Evolutionary conservation across 2,329 filamentous ascomycete genomes (phyloP).

Genomic region (Colletotrichum liriopes): DNA sequence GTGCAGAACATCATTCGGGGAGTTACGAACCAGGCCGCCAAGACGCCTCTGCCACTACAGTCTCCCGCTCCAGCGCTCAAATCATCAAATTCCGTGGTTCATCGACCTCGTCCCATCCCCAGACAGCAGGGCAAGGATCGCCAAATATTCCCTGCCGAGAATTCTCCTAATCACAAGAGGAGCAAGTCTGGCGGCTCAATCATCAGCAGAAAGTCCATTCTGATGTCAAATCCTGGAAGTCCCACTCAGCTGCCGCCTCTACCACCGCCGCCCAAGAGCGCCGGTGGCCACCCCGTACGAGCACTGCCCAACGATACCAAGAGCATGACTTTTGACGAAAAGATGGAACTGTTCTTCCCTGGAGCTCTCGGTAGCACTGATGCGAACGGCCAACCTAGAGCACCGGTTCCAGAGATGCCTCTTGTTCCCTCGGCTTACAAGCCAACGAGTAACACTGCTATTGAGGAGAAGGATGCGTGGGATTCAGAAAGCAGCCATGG

Average conservation of each 20-base stretch:
- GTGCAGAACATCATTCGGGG: slow-evolving; percentile 66
- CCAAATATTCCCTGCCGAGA: slow-evolving; percentile 63
- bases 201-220: slow-evolving; percentile 61
- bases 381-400: not conserved
- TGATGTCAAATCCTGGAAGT: slow-evolving; percentile 61
- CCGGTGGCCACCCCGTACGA: slow-evolving; percentile 52
- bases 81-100: slow-evolving; percentile 61
- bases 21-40: slow-evolving; percentile 53
- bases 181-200: slow-evolving; percentile 67
- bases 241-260: slow-evolving; percentile 68
- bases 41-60: slow-evolving; percentile 34
- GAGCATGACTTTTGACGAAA: slow-evolving; percentile 73
- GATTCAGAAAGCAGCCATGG: slow-evolving; percentile 31
- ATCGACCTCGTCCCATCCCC: slow-evolving; percentile 71
- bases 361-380: slow-evolving; percentile 46
- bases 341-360: slow-evolving; percentile 68
- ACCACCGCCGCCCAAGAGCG: slow-evolving; percentile 63
- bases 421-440: slow-evolving; percentile 53
- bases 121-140: slow-evolving; percentile 63
- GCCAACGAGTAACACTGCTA: slow-evolving; percentile 40
- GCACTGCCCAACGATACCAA: slow-evolving; percentile 68
- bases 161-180: slow-evolving; percentile 61
- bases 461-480: slow-evolving; percentile 44
- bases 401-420: slow-evolving; percentile 62
- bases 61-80: slow-evolving; percentile 40